Evolutionary conservation across 306 rosid genomes (phyloP).

Genomic region (Amphicarpaea edgeworthii): DNA sequence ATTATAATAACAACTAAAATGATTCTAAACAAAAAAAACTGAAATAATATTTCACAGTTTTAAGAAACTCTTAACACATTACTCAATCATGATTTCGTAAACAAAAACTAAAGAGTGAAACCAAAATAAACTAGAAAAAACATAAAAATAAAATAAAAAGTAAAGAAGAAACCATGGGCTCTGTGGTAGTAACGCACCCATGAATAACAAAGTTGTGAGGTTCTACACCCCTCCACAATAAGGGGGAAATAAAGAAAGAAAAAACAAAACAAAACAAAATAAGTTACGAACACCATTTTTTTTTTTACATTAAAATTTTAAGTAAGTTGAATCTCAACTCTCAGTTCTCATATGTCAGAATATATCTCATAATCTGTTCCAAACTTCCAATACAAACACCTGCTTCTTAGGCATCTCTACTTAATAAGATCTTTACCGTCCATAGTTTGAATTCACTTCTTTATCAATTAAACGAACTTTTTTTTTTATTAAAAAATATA

Average conservation of each 20-base stretch:
- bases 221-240: not conserved
- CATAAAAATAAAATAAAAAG: not conserved
- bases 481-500: too few species aligned
- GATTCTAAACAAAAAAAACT: not conserved
- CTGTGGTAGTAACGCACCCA: not conserved
- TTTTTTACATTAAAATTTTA: too few species aligned
- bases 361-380: too few species aligned
- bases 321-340: too few species aligned
- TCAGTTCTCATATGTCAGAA: too few species aligned
- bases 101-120: not conserved
- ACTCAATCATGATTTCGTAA: not conserved
- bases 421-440: too few species aligned
- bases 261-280: not conserved
- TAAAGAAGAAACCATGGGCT: not conserved
- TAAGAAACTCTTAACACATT: not conserved
- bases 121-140: not conserved
- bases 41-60: not conserved
- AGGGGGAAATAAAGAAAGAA: not conserved
- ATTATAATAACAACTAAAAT: not conserved
- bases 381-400: too few species aligned
- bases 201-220: not conserved
- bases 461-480: too few species aligned
- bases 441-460: too few species aligned
- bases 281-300: not conserved
- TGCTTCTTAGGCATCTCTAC: too few species aligned